Evolutionary conservation across 2,329 filamentous ascomycete species (phyloP).

Genomic region (Pseudogymnoascus sp.): DNA sequence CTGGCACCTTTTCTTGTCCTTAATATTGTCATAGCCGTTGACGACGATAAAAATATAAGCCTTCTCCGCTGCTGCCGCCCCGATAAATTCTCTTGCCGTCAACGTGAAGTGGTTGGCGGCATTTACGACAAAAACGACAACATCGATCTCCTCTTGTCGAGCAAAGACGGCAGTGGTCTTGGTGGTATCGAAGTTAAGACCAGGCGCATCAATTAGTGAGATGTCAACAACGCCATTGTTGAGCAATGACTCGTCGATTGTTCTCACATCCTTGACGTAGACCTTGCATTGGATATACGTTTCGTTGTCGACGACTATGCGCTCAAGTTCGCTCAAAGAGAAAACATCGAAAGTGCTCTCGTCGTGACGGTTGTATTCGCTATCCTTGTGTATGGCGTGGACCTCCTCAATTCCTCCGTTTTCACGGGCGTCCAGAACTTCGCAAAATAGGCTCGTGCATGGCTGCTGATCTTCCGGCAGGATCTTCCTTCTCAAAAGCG

Average conservation of each 20-base stretch:
- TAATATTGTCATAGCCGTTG: conserved; percentile 91
- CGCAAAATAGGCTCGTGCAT: conserved; percentile 97
- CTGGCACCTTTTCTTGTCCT: conserved; percentile 82
- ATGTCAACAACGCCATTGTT: conserved; percentile 99
- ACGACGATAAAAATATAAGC: conserved; percentile 99
- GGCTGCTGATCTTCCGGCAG: conserved; percentile 95
- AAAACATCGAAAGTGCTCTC: conserved; percentile 93
- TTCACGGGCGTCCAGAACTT: conserved; percentile 85
- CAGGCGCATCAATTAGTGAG: conserved; percentile 91
- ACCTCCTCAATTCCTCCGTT: conserved; percentile 91
- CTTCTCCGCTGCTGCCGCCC: conserved; percentile 90
- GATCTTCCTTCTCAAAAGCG: conserved; percentile 83
- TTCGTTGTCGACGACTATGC: conserved; percentile 81
- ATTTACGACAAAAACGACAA: conserved; percentile 96
- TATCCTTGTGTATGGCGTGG: conserved; percentile 81
- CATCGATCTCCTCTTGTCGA: conserved; percentile 95
- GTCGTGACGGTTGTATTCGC: conserved; percentile 75
- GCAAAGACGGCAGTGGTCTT: conserved; percentile 98
- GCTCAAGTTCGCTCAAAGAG: conserved; percentile 66
- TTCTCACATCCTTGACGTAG: conserved; percentile 82
- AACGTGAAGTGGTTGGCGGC: conserved; percentile 97
- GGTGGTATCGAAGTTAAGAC: conserved; percentile 88
- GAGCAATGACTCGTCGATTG: conserved; percentile 84
- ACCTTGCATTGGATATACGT: conserved; percentile 93
- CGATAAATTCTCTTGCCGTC: conserved; percentile 96